Evolutionary conservation across 75 land plant genomes (phyloP).

Genomic region (Selaginella moellendorffii): DNA sequence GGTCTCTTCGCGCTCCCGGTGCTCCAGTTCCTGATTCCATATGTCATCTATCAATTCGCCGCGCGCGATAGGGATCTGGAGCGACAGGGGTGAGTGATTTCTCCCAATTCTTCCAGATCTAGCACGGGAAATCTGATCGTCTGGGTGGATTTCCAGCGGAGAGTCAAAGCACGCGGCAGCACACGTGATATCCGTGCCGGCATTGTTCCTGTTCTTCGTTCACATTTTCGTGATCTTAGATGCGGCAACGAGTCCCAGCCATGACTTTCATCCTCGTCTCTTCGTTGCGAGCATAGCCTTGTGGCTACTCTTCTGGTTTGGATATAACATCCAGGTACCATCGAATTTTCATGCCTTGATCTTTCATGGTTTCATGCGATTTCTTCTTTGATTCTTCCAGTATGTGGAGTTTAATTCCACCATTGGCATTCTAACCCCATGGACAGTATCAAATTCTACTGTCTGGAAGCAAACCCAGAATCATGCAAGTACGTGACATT

Average conservation of each 20-base stretch:
- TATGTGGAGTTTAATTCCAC: slow-evolving; percentile 6
- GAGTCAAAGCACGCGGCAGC: slow-evolving; percentile 8
- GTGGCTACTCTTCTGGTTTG: slow-evolving; percentile 4
- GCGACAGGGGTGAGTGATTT: neutral
- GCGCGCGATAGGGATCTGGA: neutral
- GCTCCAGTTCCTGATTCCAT: neutral
- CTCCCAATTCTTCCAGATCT: too few species aligned
- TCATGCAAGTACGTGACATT: slow-evolving; percentile 8
- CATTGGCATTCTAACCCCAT: slow-evolving; percentile 4
- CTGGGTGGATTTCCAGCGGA: neutral
- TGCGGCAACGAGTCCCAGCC: slow-evolving; percentile 2
- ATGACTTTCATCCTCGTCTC: neutral
- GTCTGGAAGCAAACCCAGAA: slow-evolving; percentile 1
- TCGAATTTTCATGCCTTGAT: neutral
- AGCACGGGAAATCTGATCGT: neutral
- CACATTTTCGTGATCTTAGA: slow-evolving; percentile 4
- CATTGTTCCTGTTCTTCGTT: slow-evolving; percentile 5
- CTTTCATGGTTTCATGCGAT: neutral
- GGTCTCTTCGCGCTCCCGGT: slow-evolving; percentile 1
- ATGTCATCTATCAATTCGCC: slow-evolving; percentile 7
- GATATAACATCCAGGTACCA: slow-evolving; percentile 8
- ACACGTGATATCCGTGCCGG: neutral
- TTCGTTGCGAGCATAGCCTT: neutral
- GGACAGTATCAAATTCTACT: neutral
- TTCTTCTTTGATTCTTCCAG: neutral